Conservation (phyloP, 805 yeast genomes). For the Zygosaccharomyces lentus region DNA sequence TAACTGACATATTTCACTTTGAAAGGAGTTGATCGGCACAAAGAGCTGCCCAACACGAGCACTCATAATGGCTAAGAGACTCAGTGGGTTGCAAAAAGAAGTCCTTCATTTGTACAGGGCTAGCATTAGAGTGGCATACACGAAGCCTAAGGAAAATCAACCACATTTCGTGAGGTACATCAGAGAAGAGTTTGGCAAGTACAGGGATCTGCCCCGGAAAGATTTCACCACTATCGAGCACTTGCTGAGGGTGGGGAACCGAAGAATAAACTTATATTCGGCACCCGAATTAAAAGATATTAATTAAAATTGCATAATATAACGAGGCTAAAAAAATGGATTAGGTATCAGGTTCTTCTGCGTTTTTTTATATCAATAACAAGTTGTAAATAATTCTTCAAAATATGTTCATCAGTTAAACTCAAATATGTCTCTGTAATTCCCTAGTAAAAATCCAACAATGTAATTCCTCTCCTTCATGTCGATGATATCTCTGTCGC, state of each 20-base stretch:
- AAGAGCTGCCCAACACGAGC: not conserved
- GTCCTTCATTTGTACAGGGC: conserved; percentile 47
- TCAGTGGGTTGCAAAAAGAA: conserved; percentile 50
- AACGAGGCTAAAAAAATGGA: not conserved
- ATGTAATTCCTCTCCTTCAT: conserved; percentile 75
- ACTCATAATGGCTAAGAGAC: conserved; percentile 30
- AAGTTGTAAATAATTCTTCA: not conserved
- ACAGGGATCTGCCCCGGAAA: conserved; percentile 57
- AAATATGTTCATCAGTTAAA: not conserved
- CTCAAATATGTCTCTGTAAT: conserved; percentile 34
- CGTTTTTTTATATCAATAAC: not conserved
- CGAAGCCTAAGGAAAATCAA: conserved; percentile 46
- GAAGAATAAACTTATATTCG: conserved; percentile 66
- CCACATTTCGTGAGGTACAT: conserved; percentile 44
- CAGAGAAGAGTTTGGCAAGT: conserved; percentile 59
- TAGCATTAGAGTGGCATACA: conserved; percentile 43
- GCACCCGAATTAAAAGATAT: conserved; percentile 70
- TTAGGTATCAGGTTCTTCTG: not conserved
- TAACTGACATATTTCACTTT: not conserved
- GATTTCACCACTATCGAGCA: conserved; percentile 86
- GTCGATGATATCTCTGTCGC: conserved; percentile 79
- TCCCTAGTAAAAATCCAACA: conserved; percentile 63
- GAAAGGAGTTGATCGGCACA: not conserved
- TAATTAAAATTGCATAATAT: conserved; percentile 24
- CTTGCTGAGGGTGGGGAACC: conserved; percentile 68